Conservation (phyloP, 2,329 filamentous ascomycete species). For the Alternaria infectoria region DNA sequence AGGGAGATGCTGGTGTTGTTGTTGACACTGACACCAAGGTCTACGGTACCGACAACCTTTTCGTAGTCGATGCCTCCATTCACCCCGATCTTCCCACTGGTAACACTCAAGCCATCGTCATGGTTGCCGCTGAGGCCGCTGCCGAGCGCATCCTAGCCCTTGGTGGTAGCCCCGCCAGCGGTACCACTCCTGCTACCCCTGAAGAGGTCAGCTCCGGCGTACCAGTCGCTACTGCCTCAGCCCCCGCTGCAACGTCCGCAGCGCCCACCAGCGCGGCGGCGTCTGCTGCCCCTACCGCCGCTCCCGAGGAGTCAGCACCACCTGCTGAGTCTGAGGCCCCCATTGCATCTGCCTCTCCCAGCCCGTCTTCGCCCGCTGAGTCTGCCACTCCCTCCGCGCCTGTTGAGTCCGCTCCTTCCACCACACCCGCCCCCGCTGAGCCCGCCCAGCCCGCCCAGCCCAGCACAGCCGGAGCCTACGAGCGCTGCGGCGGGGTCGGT, state of each 20-base stretch:
- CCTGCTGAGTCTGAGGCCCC: slow-evolving; percentile 5
- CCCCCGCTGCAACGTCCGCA: not conserved
- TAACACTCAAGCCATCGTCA: slow-evolving; percentile 71
- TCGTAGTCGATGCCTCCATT: slow-evolving; percentile 55
- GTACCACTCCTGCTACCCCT: slow-evolving; percentile 4
- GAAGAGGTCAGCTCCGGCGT: slow-evolving; percentile 6
- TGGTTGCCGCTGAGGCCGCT: slow-evolving; percentile 68
- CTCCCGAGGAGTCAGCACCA: slow-evolving; percentile 8
- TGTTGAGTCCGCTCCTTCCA: not conserved
- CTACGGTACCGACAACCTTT: slow-evolving; percentile 52
- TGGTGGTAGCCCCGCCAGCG: slow-evolving; percentile 22
- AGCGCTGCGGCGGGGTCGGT: slow-evolving; percentile 53
- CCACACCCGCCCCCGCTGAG: not conserved
- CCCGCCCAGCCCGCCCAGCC: not conserved
- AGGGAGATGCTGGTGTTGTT: slow-evolving; percentile 52
- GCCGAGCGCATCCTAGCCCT: slow-evolving; percentile 59
- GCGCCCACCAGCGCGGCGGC: not conserved
- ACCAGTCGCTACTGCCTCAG: not conserved
- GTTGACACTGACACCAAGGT: slow-evolving; percentile 50
- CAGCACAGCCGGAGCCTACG: slow-evolving; percentile 34
- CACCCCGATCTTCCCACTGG: slow-evolving; percentile 73
- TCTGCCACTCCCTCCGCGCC: slow-evolving; percentile 3
- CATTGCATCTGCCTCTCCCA: slow-evolving; percentile 2
- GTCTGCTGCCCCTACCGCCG: slow-evolving; percentile 8
- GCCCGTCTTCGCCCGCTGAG: not conserved